Percentiles rank a stretch among this genome's conserved stretches.
These are phyloP conservation scores for Pestalotiopsis sp. DNA, from an alignment of 2,329 filamentous ascomycete genomes.

Conservation along the genomic window DNA sequence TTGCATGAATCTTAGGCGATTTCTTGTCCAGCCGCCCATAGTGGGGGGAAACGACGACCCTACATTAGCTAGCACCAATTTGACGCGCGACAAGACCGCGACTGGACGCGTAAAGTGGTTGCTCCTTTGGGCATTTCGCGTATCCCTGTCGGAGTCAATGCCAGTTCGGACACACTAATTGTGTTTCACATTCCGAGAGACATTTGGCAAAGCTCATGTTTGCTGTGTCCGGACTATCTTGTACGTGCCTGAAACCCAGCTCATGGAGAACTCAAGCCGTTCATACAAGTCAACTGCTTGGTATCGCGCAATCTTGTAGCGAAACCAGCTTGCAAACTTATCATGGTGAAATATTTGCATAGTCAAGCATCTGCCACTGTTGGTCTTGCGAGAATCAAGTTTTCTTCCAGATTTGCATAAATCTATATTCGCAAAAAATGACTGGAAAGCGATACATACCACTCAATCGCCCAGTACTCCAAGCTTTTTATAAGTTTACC, in stretches of 20 bases:
- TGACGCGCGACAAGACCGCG: background rate
- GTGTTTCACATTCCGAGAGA: background rate
- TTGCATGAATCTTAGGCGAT: constrained; percentile 7
- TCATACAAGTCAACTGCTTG: no score
- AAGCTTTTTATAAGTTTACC: background rate
- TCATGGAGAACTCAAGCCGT: no score
- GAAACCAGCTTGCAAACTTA: background rate
- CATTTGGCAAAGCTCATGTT: no score
- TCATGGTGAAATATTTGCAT: background rate
- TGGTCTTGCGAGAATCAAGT: background rate
- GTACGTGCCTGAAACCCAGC: no score
- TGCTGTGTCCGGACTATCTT: no score
- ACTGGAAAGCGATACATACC: background rate
- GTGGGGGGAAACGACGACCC: background rate
- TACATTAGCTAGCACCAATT: background rate
- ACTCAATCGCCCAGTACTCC: background rate
- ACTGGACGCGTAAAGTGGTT: constrained; percentile 8
- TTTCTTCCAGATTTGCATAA: background rate
- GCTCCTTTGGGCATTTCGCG: background rate
- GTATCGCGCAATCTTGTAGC: no score
- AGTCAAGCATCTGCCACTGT: background rate
- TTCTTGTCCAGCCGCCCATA: background rate
- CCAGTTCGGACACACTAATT: background rate
- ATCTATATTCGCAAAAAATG: background rate
- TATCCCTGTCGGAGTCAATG: background rate